Evolutionary conservation across 108 stramenopile species (phyloP).

Genomic region (Cyclotella kingstonii): DNA sequence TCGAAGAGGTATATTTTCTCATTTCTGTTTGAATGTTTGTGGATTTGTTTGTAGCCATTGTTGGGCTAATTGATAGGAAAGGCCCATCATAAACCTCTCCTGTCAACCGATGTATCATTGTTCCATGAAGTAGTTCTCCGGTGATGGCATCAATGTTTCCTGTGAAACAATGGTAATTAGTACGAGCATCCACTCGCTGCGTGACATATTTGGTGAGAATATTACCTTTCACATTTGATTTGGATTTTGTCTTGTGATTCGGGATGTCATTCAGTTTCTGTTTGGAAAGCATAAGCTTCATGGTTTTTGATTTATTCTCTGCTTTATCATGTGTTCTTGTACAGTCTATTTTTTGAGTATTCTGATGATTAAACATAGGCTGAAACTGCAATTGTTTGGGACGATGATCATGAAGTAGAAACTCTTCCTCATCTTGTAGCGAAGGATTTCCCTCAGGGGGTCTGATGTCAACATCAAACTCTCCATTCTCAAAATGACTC

Average conservation of each 20-base stretch:
- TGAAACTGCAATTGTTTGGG: too few relatives aligned
- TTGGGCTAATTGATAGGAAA: slow-evolving; percentile 1
- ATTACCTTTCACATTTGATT: not conserved
- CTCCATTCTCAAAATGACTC: not conserved
- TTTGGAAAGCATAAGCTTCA: too few relatives aligned
- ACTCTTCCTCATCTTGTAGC: not conserved
- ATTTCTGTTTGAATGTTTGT: too few relatives aligned
- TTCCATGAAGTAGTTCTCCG: slow-evolving; percentile 35
- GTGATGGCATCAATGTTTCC: slow-evolving; percentile 40
- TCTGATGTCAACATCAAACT: not conserved
- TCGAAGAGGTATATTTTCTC: slow-evolving; percentile 3
- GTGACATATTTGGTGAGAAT: slow-evolving; percentile 12
- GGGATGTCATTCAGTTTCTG: too few relatives aligned
- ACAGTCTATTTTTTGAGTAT: too few relatives aligned
- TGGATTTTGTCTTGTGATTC: too few relatives aligned
- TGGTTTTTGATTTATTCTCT: too few relatives aligned
- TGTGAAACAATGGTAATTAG: slow-evolving; percentile 31
- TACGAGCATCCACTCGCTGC: slow-evolving; percentile 19
- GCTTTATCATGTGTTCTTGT: too few relatives aligned
- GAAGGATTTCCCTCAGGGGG: not conserved
- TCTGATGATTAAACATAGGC: too few relatives aligned
- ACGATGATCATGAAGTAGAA: too few relatives aligned
- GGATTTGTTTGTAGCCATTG: not conserved
- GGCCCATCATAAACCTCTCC: slow-evolving; percentile 40
- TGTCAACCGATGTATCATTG: slow-evolving; percentile 11